Conservation (phyloP, 495 filamentous ascomycete species). For the Penicillium fimorum region DNA sequence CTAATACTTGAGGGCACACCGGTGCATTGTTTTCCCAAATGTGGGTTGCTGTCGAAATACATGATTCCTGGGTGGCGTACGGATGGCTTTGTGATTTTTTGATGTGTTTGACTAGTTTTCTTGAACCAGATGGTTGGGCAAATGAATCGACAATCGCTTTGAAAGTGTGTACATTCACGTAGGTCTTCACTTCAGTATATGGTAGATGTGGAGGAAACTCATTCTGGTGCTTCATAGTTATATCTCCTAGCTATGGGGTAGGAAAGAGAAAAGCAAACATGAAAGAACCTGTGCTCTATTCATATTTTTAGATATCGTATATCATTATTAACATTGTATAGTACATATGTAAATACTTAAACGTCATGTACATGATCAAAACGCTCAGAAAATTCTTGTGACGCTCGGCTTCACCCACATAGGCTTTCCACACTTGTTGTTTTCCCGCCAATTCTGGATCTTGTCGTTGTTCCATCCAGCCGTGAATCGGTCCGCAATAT, state of each 20-base stretch:
- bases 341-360: not conserved
- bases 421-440: constrained; percentile 20
- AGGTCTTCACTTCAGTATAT: not conserved
- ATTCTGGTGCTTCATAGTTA: not conserved
- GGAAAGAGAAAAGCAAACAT: not conserved
- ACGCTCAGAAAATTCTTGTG: constrained; percentile 28
- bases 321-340: not conserved
- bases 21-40: constrained; percentile 23
- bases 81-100: constrained; percentile 27
- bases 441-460: constrained; percentile 24
- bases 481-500: constrained; percentile 17
- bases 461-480: constrained; percentile 37
- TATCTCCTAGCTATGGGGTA: not conserved
- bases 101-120: constrained; percentile 24
- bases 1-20: constrained; percentile 30
- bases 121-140: constrained; percentile 19
- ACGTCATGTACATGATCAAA: not conserved
- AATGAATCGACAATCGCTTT: constrained; percentile 22
- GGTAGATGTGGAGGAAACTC: not conserved
- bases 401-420: constrained; percentile 36
- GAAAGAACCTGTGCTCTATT: too few species aligned
- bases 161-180: not conserved
- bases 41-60: constrained; percentile 29
- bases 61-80: constrained; percentile 31
- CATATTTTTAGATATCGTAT: not conserved